Conservation (phyloP, 2,329 filamentous ascomycete genomes). For the Ophiostoma himal-ulmi region DNA sequence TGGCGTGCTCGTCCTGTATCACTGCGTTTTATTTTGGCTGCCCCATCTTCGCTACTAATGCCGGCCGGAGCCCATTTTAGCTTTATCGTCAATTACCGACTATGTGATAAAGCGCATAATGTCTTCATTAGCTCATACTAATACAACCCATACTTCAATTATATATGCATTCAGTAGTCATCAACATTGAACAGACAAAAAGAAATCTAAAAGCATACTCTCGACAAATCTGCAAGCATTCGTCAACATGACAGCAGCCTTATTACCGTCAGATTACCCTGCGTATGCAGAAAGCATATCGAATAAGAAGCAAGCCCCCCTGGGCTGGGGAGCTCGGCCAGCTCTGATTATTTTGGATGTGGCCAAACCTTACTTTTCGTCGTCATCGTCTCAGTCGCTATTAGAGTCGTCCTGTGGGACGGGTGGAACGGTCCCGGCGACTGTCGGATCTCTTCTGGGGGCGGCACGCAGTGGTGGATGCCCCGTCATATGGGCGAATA, state of each 20-base stretch:
- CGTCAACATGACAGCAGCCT: conserved; percentile 6
- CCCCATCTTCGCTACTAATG: neutral
- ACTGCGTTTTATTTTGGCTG: neutral
- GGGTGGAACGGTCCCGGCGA: neutral
- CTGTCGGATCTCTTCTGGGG: neutral
- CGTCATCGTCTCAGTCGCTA: conserved; percentile 8
- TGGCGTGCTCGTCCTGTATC: neutral
- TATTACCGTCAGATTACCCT: conserved; percentile 14
- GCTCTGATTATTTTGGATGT: conserved; percentile 44
- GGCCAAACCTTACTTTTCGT: conserved; percentile 14
- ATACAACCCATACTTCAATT: neutral
- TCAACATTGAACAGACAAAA: neutral
- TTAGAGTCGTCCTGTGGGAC: conserved; percentile 10
- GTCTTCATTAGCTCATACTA: neutral
- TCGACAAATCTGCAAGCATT: neutral
- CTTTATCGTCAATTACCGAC: neutral
- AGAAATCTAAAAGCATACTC: neutral
- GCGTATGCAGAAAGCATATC: conserved; percentile 15
- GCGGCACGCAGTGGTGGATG: conserved; percentile 28
- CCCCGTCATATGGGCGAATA: conserved; percentile 41
- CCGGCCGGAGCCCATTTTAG: neutral
- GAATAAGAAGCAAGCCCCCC: conserved; percentile 15
- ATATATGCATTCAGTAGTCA: neutral
- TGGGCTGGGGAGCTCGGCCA: conserved; percentile 41
- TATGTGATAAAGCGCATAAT: neutral